Evolutionary conservation across 345 rosid species (phyloP).

Genomic region (Aurinia saxatilis): DNA sequence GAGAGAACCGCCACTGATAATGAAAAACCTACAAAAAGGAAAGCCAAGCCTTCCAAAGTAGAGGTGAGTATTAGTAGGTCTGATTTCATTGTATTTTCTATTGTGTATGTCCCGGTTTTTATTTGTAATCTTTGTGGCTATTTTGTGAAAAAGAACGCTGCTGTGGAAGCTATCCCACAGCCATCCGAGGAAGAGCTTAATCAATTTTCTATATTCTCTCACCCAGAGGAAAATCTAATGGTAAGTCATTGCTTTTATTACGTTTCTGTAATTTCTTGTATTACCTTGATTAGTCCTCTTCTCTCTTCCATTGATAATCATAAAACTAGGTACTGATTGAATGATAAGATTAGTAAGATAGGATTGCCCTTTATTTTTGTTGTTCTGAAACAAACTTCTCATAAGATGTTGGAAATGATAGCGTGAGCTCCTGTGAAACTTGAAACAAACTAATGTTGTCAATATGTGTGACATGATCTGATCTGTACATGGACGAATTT

Average conservation of each 20-base stretch:
- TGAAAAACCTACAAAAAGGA: constrained; percentile 82
- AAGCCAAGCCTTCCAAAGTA: constrained; percentile 76
- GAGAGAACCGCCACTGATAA: constrained; percentile 86
- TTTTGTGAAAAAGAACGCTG: constrained; percentile 48
- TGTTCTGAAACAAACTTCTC: neutral
- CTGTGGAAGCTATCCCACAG: constrained; percentile 44
- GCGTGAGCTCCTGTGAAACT: no score
- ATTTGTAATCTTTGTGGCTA: constrained; percentile 3
- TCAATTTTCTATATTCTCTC: constrained; percentile 78
- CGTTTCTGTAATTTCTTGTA: no score
- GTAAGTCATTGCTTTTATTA: constrained; percentile 31
- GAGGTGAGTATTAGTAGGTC: constrained; percentile 36
- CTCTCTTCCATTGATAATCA: neutral
- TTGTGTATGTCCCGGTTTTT: neutral
- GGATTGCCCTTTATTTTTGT: neutral
- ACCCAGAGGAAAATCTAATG: constrained; percentile 81
- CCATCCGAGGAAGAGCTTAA: constrained; percentile 85
- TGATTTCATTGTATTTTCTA: no score
- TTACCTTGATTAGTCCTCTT: neutral
- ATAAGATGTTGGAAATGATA: no score
- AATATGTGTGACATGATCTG: no score
- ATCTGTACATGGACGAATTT: no score
- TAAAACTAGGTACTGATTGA: neutral
- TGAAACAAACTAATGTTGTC: no score
- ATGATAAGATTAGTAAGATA: neutral